phyloP scores from a whole-genome alignment of 2,329 filamentous ascomycete genomes.

The Xylariales sp. region DNA sequence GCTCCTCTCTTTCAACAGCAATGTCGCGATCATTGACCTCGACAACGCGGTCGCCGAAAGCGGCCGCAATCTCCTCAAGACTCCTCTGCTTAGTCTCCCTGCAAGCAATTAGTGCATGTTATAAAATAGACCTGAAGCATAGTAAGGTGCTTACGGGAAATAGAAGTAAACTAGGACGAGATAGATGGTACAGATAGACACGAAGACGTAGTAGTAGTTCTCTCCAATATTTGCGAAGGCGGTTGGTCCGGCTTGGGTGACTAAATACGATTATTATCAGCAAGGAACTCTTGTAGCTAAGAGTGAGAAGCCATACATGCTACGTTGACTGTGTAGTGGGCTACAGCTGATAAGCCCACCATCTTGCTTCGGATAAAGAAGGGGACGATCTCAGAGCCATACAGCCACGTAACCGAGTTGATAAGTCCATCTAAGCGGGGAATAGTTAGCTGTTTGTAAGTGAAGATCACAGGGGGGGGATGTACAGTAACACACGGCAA shows the following conservation, averaged over 20 bases:
- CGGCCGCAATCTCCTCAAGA: constrained; percentile 60
- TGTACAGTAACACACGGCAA: constrained; percentile 65
- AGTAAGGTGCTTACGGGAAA: constrained; percentile 55
- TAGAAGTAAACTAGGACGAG: constrained; percentile 63
- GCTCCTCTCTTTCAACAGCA: constrained; percentile 9
- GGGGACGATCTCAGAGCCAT: constrained; percentile 66
- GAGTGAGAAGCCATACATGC: constrained; percentile 44
- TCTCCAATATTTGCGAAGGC: constrained; percentile 68
- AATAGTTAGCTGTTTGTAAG: background rate
- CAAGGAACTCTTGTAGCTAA: background rate
- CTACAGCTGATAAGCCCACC: constrained; percentile 65
- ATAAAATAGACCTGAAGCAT: background rate
- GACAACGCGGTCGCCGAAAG: constrained; percentile 61
- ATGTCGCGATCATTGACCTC: constrained; percentile 21
- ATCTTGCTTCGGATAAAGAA: constrained; percentile 64
- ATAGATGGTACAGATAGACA: constrained; percentile 64
- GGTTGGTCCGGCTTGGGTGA: constrained; percentile 65
- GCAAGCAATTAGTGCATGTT: background rate
- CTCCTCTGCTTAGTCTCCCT: constrained; percentile 61
- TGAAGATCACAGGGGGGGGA: background rate
- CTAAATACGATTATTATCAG: constrained; percentile 9
- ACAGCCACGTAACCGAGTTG: constrained; percentile 66
- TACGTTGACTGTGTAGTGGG: constrained; percentile 67
- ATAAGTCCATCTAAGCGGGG: constrained; percentile 52
- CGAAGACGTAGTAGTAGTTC: constrained; percentile 72